Evolutionary conservation across 2,329 filamentous ascomycete genomes (phyloP).

Genomic region (Lizonia empirigonia): DNA sequence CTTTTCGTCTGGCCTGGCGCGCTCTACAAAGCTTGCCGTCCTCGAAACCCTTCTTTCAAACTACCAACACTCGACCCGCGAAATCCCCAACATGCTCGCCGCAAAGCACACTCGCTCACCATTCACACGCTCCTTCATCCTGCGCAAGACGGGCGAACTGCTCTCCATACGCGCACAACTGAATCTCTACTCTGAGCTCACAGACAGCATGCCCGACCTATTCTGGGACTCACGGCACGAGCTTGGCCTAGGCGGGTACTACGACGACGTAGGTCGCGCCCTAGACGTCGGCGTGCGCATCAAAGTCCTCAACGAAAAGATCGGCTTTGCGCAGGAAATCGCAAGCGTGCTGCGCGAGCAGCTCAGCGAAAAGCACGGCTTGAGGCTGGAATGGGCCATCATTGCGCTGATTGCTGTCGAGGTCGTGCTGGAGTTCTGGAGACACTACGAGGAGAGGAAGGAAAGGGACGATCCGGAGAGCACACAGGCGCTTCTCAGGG

Average conservation of each 20-base stretch:
- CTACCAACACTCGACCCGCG: conserved; percentile 85
- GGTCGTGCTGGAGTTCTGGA: conserved; percentile 82
- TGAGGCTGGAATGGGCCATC: conserved; percentile 92
- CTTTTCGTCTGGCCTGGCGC: conserved; percentile 90
- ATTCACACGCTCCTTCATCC: conserved; percentile 76
- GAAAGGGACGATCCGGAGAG: conserved; percentile 51
- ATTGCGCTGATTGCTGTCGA: conserved; percentile 92
- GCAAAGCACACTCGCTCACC: conserved; percentile 59
- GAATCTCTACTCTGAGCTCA: conserved; percentile 96
- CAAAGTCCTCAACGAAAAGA: conserved; percentile 90
- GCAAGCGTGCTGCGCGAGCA: conserved; percentile 86
- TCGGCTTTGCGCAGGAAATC: conserved; percentile 97
- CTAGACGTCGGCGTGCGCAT: conserved; percentile 92
- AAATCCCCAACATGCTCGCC: conserved; percentile 79
- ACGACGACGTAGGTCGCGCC: conserved; percentile 87
- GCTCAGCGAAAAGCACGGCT: conserved; percentile 86
- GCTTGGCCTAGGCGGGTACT: conserved; percentile 89
- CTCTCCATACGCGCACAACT: conserved; percentile 87
- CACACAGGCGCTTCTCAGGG: conserved; percentile 48
- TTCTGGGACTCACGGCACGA: conserved; percentile 95
- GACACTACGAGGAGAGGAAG: conserved; percentile 68
- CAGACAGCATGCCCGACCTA: conserved; percentile 90
- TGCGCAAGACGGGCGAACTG: conserved; percentile 92
- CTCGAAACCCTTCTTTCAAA: conserved; percentile 80
- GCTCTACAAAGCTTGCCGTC: conserved; percentile 91